Percentiles rank a stretch among this genome's conserved stretches.
Evolutionary conservation across 495 filamentous ascomycete species (phyloP).

Genomic region (Cenococcum geophilum): DNA sequence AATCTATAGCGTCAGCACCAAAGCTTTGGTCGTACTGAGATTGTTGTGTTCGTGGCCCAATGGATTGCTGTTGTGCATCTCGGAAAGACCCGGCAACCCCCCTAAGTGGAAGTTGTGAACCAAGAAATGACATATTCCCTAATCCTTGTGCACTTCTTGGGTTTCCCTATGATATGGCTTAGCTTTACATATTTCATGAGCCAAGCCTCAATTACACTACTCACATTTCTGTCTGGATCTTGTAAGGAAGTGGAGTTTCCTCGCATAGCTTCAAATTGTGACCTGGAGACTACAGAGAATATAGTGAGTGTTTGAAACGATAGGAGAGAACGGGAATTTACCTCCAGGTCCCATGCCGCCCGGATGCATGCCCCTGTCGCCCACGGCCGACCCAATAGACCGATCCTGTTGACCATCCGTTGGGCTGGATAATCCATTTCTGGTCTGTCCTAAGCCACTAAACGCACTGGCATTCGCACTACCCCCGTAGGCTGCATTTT

Average conservation of each 20-base stretch:
- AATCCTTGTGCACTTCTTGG: constrained; percentile 16
- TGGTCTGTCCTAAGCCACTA: constrained; percentile 30
- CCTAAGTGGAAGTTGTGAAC: constrained; percentile 16
- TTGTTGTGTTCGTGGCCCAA: constrained; percentile 20
- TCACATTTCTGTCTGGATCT: constrained; percentile 36
- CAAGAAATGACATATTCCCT: constrained; percentile 20
- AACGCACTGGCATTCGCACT: constrained; percentile 45
- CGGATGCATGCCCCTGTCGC: constrained; percentile 15
- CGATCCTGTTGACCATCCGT: constrained; percentile 48
- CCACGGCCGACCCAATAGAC: constrained; percentile 29
- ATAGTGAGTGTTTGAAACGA: background rate
- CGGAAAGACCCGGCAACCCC: constrained; percentile 1
- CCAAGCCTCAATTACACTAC: constrained; percentile 4
- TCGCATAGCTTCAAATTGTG: constrained; percentile 32
- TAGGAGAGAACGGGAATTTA: background rate
- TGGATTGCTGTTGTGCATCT: constrained; percentile 12
- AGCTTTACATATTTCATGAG: background rate
- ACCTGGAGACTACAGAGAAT: constrained; percentile 24
- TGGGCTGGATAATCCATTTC: constrained; percentile 55
- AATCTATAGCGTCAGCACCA: constrained; percentile 44
- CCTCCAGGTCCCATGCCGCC: constrained; percentile 8
- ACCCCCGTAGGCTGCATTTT: constrained; percentile 56
- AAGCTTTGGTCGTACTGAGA: constrained; percentile 33
- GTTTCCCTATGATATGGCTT: constrained; percentile 11
- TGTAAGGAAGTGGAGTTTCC: constrained; percentile 23